Evolutionary conservation across 2,329 filamentous ascomycete species (phyloP).

Genomic region (Fusarium oxysporum): DNA sequence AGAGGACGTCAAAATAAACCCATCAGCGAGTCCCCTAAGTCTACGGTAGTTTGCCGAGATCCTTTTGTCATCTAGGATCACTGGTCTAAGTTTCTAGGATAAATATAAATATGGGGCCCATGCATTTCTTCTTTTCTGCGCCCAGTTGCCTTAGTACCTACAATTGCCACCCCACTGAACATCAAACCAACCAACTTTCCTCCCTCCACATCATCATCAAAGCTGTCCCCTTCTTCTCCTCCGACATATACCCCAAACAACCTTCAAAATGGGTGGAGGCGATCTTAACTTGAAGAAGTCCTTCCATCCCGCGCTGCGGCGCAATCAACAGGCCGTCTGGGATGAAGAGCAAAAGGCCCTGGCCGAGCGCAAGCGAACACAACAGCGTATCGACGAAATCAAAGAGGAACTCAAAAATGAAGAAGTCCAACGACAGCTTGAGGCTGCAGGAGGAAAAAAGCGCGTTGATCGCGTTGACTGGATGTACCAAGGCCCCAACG

Average conservation of each 20-base stretch:
- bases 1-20: not conserved
- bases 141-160: slow-evolving; percentile 5
- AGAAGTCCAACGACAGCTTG: slow-evolving; percentile 89
- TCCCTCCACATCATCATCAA: not conserved
- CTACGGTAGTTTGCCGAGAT: no score
- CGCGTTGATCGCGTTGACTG: slow-evolving; percentile 89
- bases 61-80: not conserved
- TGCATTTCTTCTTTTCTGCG: not conserved
- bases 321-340: slow-evolving; percentile 92
- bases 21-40: not conserved
- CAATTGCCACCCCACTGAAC: slow-evolving; percentile 38
- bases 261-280: slow-evolving; percentile 82
- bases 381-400: slow-evolving; percentile 91
- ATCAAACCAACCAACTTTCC: not conserved
- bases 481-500: slow-evolving; percentile 94
- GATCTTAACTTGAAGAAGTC: slow-evolving; percentile 96
- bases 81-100: not conserved
- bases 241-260: slow-evolving; percentile 8
- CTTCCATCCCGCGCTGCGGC: slow-evolving; percentile 91
- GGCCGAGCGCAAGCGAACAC: slow-evolving; percentile 93
- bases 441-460: slow-evolving; percentile 86
- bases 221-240: not conserved
- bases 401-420: slow-evolving; percentile 94
- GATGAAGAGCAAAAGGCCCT: slow-evolving; percentile 92
- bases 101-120: not conserved